Base-by-base conservation (phyloP, 192 early-diverging fungal species). In the Backusella morwellensis region DNA sequence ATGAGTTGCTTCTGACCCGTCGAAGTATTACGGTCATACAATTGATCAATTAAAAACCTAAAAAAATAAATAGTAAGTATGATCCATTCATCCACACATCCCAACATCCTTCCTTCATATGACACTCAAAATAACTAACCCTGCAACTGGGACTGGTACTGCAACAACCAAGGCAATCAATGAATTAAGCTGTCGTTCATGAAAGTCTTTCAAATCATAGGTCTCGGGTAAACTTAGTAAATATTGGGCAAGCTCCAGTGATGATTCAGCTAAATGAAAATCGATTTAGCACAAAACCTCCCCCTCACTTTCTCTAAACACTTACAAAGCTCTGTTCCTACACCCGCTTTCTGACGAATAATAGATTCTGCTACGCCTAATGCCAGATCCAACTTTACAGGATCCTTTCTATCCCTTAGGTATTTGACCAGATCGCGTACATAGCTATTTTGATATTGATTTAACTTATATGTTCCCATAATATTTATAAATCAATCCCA, bases 1-100 rank as follows among this genome's bases (percentile, higher is more conserved):
- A 76, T 50, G 6, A 74, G 35, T 56, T 73, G 70, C n/a, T 71
- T 72, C 68, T 81, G 80, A 32, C 70, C 70, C 23, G 52, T 26
- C 4, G 80, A 81, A 21, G 75, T 66, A 54, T 77, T 81, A 2
- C 76, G 75, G 47, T 81, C 71, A 32, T 81, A 81, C 21, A 81
- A 73, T 56, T 81, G 70, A 52, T 81, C 75, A 2, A 81, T 81
- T 29, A 81, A 36, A 6, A 74, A 76, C 1, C 80, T 81, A 54
- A 19, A 36, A 36, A 40, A 2, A 40, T 40, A 40, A n/a, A 72
- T 15, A 63, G 3, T 50, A 50, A 50, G 15, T 21, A 63, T 8
- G 9, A 63, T 29, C 8, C 56, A 56, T 3, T 56, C 21, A 21
- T n/a, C 4, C 9, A 47, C 32, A 29, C 19, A n/a, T 29, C 14